Percentiles rank a stretch among this genome's conserved stretches.
Conservation (phyloP, 75 land plant genomes). For the Picea sitchensis region DNA sequence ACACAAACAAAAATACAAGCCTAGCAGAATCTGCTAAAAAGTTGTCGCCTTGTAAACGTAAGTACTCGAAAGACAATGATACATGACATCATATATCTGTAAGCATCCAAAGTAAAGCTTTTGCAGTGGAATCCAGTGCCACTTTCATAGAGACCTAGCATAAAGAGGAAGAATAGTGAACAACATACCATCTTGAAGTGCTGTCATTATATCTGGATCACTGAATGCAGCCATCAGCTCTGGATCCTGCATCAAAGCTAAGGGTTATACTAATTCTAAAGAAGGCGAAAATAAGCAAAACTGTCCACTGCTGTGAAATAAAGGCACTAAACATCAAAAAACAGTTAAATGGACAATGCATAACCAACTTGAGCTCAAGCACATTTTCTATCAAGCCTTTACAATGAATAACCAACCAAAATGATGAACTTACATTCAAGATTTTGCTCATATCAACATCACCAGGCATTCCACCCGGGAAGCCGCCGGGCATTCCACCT, state of each 20-base stretch:
- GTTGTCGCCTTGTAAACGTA: too few relatives aligned
- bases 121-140: not conserved
- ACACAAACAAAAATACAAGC: too few relatives aligned
- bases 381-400: too few relatives aligned
- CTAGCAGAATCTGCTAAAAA: too few relatives aligned
- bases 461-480: constrained; percentile 61
- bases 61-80: too few relatives aligned
- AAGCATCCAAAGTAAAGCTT: not conserved
- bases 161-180: not conserved
- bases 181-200: constrained; percentile 90
- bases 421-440: constrained; percentile 61
- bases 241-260: constrained; percentile 65
- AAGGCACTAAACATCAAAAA: too few relatives aligned
- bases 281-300: not conserved
- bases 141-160: not conserved
- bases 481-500: constrained; percentile 52
- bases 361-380: too few relatives aligned
- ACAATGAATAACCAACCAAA: not conserved
- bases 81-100: too few relatives aligned
- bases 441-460: constrained; percentile 93
- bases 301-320: too few relatives aligned
- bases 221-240: constrained; percentile 92
- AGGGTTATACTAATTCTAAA: not conserved
- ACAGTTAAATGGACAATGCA: too few relatives aligned
- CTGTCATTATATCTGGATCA: constrained; percentile 97